Evolutionary conservation across 2,329 filamentous ascomycete species (phyloP), one percentile per base, ranked within the genome.

Genomic region (Sporothrix humicola): DNA sequence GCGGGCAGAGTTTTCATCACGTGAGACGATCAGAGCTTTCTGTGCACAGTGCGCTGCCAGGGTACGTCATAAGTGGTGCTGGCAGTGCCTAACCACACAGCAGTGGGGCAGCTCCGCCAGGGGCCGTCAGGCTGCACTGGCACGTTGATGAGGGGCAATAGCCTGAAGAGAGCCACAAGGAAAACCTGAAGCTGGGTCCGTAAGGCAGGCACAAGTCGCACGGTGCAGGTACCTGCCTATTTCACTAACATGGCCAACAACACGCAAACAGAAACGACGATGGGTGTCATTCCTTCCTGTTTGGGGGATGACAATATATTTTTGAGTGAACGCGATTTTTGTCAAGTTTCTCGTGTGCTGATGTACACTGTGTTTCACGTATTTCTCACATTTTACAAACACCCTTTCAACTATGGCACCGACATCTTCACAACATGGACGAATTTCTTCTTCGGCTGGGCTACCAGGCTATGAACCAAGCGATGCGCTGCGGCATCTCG

Each of bases 391-490:
- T 17, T 26, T 17, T 23, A 7, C 13, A 8, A 31, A 15, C 7
- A 5, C 23, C 37, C 26, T 15, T 2, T n/a, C 50, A 26, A 66
- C 15, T 13, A 56, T 61, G 69, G 69, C 68, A 69, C 65, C 8
- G 23, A 63, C 26, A 58, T 10, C 12, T 61, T 42, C 37, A 26
- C 20, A 48, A 42, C 74, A 97, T 97, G 94, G 94, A 97, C 80
- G 86, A 86, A 72, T 85, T 90, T 75, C 82, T 90, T 73, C 79
- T 85, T 69, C 81, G 83, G 61, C 80, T 90, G 74, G 87, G 87
- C 75, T 81, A 85, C 68, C 93, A 97, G 83, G 93, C 93, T 69
- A 91, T 97, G 87, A 97, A 94, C 83, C 97, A 96, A 88, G 94
- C 94, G 80, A 95, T 98, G 78, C 87, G 93, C 69, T 95, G 94